These are phyloP conservation scores for Heliophila coronopifolia DNA, from an alignment of 441 rosid species.

Conservation along the genomic window DNA sequence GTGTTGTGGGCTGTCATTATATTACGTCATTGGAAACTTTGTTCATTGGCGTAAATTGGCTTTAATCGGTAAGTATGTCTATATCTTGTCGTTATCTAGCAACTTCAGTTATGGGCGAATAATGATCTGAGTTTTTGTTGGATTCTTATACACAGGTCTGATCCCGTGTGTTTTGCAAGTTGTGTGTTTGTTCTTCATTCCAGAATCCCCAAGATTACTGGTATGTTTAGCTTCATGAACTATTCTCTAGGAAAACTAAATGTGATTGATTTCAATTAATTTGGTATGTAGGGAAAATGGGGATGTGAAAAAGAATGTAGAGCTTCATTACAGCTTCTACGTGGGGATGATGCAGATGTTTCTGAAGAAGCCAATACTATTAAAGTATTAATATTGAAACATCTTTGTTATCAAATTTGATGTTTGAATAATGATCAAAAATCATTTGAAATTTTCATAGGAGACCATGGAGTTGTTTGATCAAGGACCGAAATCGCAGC, in stretches of 20 bases:
- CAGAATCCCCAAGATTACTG: slow-evolving; percentile 46
- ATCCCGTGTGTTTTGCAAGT: slow-evolving; percentile 36
- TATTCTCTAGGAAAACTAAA: no score
- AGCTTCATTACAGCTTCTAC: slow-evolving; percentile 37
- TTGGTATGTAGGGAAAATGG: slow-evolving; percentile 41
- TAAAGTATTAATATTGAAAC: slow-evolving; percentile 30
- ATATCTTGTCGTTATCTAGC: neutral
- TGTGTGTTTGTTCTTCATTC: slow-evolving; percentile 40
- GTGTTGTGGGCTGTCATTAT: slow-evolving; percentile 39
- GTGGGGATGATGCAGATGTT: slow-evolving; percentile 44
- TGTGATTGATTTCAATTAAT: no score
- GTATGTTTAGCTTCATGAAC: slow-evolving; percentile 24
- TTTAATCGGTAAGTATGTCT: slow-evolving; percentile 30
- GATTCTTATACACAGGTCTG: no score
- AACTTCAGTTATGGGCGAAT: no score
- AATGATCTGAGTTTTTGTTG: no score
- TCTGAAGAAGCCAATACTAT: slow-evolving; percentile 52
- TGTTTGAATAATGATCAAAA: neutral
- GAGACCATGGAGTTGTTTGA: slow-evolving; percentile 26
- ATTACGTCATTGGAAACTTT: slow-evolving; percentile 45
- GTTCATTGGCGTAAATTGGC: slow-evolving; percentile 53
- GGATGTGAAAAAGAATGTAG: slow-evolving; percentile 46
- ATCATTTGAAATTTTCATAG: slow-evolving; percentile 7
- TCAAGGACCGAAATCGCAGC: slow-evolving; percentile 27
- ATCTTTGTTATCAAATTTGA: neutral